Evolutionary conservation across 345 rosid species (phyloP).

Genomic region (Citrus australasica): DNA sequence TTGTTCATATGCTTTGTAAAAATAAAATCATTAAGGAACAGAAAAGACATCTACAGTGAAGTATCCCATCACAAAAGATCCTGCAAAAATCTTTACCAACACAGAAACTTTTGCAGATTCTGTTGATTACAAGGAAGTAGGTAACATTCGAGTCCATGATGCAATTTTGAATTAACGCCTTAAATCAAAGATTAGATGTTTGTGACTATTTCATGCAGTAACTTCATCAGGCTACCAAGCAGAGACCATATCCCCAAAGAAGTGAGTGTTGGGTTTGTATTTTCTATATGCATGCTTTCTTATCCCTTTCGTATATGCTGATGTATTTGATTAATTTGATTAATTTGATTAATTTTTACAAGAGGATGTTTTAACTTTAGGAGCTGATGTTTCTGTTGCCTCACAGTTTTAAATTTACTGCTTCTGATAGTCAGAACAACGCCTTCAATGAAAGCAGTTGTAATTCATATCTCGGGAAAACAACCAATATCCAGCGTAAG

Average conservation of each 20-base stretch:
- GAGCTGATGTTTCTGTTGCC: constrained; percentile 18
- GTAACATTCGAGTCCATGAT: constrained; percentile 26
- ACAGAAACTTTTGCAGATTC: constrained; percentile 15
- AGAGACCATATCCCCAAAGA: constrained; percentile 37
- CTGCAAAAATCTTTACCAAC: not conserved
- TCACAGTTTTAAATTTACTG: constrained; percentile 24
- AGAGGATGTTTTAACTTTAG: constrained; percentile 4
- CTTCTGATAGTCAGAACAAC: constrained; percentile 22
- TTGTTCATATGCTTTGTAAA: constrained; percentile 10
- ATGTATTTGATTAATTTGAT: constrained; percentile 3
- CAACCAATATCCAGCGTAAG: constrained; percentile 43
- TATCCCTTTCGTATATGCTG: not conserved
- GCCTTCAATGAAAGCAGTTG: constrained; percentile 21
- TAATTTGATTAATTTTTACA: not conserved
- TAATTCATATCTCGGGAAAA: constrained; percentile 25
- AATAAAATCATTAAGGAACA: constrained; percentile 20
- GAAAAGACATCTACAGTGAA: constrained; percentile 20
- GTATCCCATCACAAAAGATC: constrained; percentile 15
- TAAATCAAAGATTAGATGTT: not conserved
- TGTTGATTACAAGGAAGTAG: constrained; percentile 29
- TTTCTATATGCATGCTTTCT: not conserved
- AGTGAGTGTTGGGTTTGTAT: constrained; percentile 30
- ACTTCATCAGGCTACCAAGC: constrained; percentile 27
- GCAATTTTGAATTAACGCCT: constrained; percentile 11
- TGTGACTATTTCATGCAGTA: constrained; percentile 35